Conservation (phyloP, 371 early-diverging fungal species). For the Rhizopus stolonifer region DNA sequence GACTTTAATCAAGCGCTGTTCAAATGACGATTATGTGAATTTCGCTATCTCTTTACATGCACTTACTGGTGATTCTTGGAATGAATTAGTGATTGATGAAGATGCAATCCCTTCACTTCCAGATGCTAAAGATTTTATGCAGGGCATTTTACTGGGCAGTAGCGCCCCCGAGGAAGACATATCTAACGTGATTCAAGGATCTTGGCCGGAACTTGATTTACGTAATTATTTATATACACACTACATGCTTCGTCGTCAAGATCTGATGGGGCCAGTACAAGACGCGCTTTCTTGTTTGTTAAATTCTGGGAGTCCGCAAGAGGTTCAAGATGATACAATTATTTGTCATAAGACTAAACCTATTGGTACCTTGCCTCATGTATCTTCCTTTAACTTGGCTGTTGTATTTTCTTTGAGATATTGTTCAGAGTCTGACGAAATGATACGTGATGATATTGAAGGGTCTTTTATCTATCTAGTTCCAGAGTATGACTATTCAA, state of each 20-base stretch:
- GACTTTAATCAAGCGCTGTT: neutral
- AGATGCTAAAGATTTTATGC: neutral
- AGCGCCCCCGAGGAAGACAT: too few relatives aligned
- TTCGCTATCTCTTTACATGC: neutral
- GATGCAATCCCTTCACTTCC: conserved; percentile 7
- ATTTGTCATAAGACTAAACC: neutral
- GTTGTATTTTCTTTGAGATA: conserved; percentile 13
- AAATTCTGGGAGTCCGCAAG: neutral
- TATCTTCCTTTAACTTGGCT: conserved; percentile 3
- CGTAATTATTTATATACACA: conserved; percentile 25
- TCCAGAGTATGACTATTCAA: conserved; percentile 5
- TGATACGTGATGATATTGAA: conserved; percentile 11
- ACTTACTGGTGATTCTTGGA: neutral
- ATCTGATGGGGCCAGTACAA: conserved; percentile 26
- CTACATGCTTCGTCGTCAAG: conserved; percentile 31
- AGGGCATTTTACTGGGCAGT: conserved; percentile 3
- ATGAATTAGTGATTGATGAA: neutral
- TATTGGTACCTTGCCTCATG: neutral
- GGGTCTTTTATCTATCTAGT: conserved; percentile 8
- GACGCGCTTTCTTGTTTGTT: conserved; percentile 2
- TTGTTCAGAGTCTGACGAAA: neutral
- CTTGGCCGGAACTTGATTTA: conserved; percentile 21
- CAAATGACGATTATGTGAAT: neutral
- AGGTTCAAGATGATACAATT: neutral
- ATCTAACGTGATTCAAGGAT: conserved; percentile 5